Evolutionary conservation across 805 yeast species (phyloP).

Genomic region (Suhomyces sp.): DNA sequence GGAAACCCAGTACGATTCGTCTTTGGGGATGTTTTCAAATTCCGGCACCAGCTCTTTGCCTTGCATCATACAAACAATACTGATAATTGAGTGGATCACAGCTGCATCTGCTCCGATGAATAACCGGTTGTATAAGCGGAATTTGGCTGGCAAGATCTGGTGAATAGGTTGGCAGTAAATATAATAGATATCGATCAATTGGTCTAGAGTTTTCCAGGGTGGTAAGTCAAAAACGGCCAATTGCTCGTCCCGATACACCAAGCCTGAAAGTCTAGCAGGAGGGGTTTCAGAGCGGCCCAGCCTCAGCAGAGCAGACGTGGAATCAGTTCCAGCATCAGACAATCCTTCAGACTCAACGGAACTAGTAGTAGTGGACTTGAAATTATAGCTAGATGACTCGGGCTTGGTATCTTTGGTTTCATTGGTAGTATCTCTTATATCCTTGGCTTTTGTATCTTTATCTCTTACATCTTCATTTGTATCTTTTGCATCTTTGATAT

Average conservation of each 20-base stretch:
- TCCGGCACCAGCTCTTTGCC: constrained; percentile 8
- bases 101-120: constrained; percentile 21
- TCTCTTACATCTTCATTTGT: too few species aligned
- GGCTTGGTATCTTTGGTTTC: background rate
- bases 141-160: constrained; percentile 19
- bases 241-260: constrained; percentile 6
- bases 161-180: constrained; percentile 18
- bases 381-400: too few species aligned
- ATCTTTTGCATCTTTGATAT: too few species aligned
- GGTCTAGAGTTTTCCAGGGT: constrained; percentile 15
- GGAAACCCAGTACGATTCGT: constrained; percentile 22
- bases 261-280: background rate
- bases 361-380: background rate
- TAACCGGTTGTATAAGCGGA: constrained; percentile 16
- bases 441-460: too few species aligned
- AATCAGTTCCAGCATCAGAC: background rate
- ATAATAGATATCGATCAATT: constrained; percentile 22
- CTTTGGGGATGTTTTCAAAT: background rate
- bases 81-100: constrained; percentile 24
- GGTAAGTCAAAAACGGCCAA: constrained; percentile 23
- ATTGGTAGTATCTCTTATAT: background rate
- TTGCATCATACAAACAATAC: constrained; percentile 16
- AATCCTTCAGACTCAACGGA: background rate
- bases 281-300: background rate
- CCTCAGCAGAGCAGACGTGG: background rate